Base-by-base conservation (phyloP, 805 yeast genomes). In the Candida yuanshanica region DNA sequence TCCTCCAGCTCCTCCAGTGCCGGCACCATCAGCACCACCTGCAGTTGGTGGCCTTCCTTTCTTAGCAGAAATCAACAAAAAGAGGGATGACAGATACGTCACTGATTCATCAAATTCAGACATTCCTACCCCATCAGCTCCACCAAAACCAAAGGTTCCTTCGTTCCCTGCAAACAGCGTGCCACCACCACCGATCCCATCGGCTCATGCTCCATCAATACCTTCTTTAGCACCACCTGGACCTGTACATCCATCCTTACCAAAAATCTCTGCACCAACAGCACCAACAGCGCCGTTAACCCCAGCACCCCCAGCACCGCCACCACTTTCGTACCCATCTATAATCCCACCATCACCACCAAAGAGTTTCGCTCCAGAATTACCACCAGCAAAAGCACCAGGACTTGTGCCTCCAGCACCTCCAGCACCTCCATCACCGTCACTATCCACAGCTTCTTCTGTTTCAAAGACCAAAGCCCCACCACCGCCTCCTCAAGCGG, bases 31-130 rank as follows among this genome's bases (percentile, higher is more conserved):
- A n/a, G 33, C 44, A 10, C 42, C 48, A 8, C 25, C 49, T 9
- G 21, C 40, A 42, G 47, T 54, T 16, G 72, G 69, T 1, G 67
- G 69, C 2, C 51, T 71, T 9, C 75, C 78, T 2, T 72, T 74
- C 51, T 56, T 74, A 12, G 68, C 72, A 7, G 73, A 74, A 44
- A 72, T 74, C 42, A 72, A 71, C 49, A 65, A 66, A 18, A 70
- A 69, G 49, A 60, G 78, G 44, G 71, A 68, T 41, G 74, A 71
- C 29, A 47, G 65, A 27, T 65, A 58, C 52, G 76, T 70, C 14
- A 67, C 68, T 3, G 69, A 64, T 24, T n/a, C n/a, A n/a, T n/a
- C 4, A 25, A 36, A 21, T 36, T 33, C 16, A 23, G 33, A 24
- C 7, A 22, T 29, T 14, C 37, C 50, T 8, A 41, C 49, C 4